Base-by-base conservation (phyloP, 176 grass and related monocot genomes). In the Oryza meyeriana region DNA sequence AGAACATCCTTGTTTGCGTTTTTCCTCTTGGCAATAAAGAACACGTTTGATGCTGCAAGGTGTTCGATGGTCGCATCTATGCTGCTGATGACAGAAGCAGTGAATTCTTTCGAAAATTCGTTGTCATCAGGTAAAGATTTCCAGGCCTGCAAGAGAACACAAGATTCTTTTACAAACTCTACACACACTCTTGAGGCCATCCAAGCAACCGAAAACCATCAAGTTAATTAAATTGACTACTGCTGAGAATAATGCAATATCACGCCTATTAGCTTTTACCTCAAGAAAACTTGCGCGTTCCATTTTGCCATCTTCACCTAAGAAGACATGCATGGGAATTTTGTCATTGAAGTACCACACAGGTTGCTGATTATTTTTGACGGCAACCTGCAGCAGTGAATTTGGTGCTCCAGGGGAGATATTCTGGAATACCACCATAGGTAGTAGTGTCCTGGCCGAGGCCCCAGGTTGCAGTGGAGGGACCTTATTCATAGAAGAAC, bases 321-420 rank as follows among this genome's bases (percentile, higher is more conserved):
- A 99, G 73, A 95, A 93, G 11, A 90, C 91, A 47, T 95, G 91
- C 63, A 99, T 77, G 1, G 74, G 40, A 36, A 91, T 76, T 86
- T 95, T 99, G 81, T 99, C 96, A 82, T 71, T 94, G 77, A 99
- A 99, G 58, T 99, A 99, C 96, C 96, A 95, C 27, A 99, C 96
- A 16, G 93, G 96, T 81, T 99, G 96, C 82, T 99, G 96, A 79
- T 87, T 95, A 82, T 99, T 99, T 89, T 99, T 99, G 67, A 99
- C 89, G 0, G 96, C 96, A 81, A 99, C 87, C 87, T 99, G 96
- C 80, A 99, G 66, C 17, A 94, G 16, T 8, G 61, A 86, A 79
- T 58, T 99, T 52, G 96, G 93, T 77, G 93, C 83, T 29, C 92
- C 91, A 75, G 96, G 82, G 39, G 83, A 83, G 33, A 92, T 42